phyloP scores from a whole-genome alignment of 805 yeast genomes.

The Sugiyamaella smithiae region DNA sequence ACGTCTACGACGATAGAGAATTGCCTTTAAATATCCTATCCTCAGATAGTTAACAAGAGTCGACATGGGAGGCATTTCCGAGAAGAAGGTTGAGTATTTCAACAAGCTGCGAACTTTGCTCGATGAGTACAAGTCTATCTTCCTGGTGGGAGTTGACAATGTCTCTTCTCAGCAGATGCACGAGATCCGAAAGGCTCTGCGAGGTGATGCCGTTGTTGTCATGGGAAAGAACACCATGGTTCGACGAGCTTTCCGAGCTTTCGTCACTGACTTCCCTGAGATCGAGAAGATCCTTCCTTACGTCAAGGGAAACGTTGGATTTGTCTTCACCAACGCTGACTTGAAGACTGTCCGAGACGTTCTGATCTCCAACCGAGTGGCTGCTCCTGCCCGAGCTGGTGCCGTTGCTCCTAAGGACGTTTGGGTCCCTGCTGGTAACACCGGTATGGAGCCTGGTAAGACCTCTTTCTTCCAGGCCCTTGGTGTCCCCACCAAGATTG shows the following conservation, averaged over 20 bases:
- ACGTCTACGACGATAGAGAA: conserved; percentile 6
- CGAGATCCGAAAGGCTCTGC: conserved; percentile 95
- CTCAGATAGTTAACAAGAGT: conserved; percentile 44
- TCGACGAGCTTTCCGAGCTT: conserved; percentile 98
- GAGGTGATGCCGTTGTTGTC: conserved; percentile 91
- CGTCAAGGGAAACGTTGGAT: conserved; percentile 98
- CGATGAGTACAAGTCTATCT: conserved; percentile 96
- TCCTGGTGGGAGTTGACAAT: conserved; percentile 99
- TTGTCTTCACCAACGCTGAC: conserved; percentile 97
- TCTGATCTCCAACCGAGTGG: conserved; percentile 89
- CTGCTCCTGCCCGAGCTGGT: conserved; percentile 99
- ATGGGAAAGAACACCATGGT: conserved; percentile 99
- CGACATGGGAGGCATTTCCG: conserved; percentile 99
- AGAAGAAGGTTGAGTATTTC: conserved; percentile 95
- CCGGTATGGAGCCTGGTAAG: conserved; percentile 99
- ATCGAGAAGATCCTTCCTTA: conserved; percentile 91
- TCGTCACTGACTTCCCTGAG: conserved; percentile 91
- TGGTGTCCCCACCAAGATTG: conserved; percentile 99
- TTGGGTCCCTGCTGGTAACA: conserved; percentile 98
- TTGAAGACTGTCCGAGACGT: conserved; percentile 88
- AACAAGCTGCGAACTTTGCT: conserved; percentile 89
- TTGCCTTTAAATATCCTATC: conserved; percentile 39
- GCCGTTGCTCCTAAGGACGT: conserved; percentile 98
- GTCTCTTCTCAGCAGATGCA: conserved; percentile 99
- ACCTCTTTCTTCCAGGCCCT: conserved; percentile 99